Evolutionary conservation across 2,329 filamentous ascomycete genomes (phyloP), one percentile per base, ranked within the genome.

Genomic region (Apiospora hydei): DNA sequence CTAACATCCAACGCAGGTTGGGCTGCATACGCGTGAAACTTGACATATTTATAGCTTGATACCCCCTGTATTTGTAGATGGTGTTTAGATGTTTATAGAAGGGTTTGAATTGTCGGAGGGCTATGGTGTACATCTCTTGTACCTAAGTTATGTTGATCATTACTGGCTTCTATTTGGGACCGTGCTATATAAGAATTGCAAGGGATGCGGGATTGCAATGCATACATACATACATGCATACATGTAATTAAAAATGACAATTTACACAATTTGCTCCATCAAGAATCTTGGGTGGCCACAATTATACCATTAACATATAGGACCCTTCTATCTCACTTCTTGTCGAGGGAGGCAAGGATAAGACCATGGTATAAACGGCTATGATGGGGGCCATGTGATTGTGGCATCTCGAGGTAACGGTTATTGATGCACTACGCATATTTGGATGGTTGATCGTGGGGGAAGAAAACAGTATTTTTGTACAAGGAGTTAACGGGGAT

Each of bases 1-100:
- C 24, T 68, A n/a, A 47, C 24, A 13, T 18, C 3, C 57, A 24
- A 67, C 67, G 13, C 72, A 83, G 85, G 85, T 64, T 84, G 83
- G 83, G 83, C 82, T 71, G 83, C 83, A 53, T 84, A 84, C 77
- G 82, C 82, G 72, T 84, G 72, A 81, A 70, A 49, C 21, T 61
- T 38, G 13, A 41, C 34, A 64, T 41, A 1, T 41, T 64, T 64
- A 64, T 64, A 64, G 57, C 57, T 64, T 30, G 34, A 64, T 64
- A 64, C 57, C 57, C 57, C 57, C 21, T 41, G 57, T 64, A 64
- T 8, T 41, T 41, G 21, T 64, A 64, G 18, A 24, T 64, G 34
- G 30, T 64, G 34, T 41, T 64, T 41, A 41, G n/a, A 64, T 64
- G 34, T 64, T 64, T 41, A n/a, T 41, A 41, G 18, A 24, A n/a